Conservation (phyloP, 352 stramenopile species). For the Pythium guiyangense region DNA sequence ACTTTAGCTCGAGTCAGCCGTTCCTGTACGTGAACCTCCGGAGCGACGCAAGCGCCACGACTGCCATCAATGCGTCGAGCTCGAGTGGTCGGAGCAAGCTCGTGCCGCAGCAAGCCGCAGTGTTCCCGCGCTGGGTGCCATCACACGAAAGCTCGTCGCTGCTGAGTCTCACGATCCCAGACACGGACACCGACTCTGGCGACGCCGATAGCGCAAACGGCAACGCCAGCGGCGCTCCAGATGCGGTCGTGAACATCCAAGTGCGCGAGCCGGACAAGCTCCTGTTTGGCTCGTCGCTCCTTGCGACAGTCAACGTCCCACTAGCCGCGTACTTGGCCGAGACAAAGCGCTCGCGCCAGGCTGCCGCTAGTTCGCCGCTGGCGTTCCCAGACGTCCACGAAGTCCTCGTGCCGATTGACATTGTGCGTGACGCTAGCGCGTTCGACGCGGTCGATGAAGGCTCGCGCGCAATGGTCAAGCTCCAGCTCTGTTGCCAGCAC, state of each 20-base stretch:
- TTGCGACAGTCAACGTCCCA: conserved; percentile 43
- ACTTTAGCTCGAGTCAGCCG: conserved; percentile 38
- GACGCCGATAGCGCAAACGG: conserved; percentile 8
- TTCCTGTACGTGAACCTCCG: conserved; percentile 46
- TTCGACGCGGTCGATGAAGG: conserved; percentile 7
- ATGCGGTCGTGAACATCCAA: conserved; percentile 41
- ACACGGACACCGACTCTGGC: not conserved
- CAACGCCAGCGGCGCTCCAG: conserved; percentile 1
- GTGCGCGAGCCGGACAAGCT: conserved; percentile 67
- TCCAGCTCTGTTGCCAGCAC: conserved; percentile 45
- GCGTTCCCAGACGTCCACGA: conserved; percentile 31
- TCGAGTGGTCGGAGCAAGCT: conserved; percentile 27
- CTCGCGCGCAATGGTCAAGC: conserved; percentile 26
- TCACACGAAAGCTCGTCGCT: conserved; percentile 21
- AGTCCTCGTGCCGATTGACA: conserved; percentile 39
- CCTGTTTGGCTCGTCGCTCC: conserved; percentile 63
- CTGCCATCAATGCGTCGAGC: not conserved
- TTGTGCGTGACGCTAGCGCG: conserved; percentile 7
- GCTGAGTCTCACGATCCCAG: conserved; percentile 30
- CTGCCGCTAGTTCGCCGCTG: too few relatives aligned
- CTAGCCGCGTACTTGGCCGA: conserved; percentile 39
- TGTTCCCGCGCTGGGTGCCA: conserved; percentile 67
- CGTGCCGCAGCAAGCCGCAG: conserved; percentile 31
- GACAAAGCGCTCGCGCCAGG: conserved; percentile 1
- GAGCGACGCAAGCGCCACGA: conserved; percentile 17